phyloP scores from a whole-genome alignment of 2,329 filamentous ascomycete genomes.

The Exophiala calicioides region DNA sequence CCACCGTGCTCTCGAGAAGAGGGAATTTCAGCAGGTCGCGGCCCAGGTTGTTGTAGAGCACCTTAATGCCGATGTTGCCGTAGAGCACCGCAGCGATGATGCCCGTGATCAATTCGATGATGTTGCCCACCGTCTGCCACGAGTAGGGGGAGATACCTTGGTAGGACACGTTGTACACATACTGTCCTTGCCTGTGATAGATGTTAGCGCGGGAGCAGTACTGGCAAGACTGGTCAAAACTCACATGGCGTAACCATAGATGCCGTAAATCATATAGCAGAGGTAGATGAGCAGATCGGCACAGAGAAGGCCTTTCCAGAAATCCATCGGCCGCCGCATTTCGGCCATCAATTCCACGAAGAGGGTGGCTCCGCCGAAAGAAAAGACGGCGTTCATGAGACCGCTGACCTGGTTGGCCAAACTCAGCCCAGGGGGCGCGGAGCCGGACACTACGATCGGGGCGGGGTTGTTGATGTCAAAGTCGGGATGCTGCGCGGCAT shows the following conservation, averaged over 20 bases:
- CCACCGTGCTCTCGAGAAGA: slow-evolving; percentile 14
- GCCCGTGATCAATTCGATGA: slow-evolving; percentile 41
- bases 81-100: slow-evolving; percentile 44
- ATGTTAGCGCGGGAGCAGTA: too few relatives aligned
- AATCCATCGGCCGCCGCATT: slow-evolving; percentile 52
- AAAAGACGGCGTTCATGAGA: slow-evolving; percentile 57
- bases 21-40: slow-evolving; percentile 24
- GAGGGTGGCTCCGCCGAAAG: slow-evolving; percentile 61
- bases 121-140: slow-evolving; percentile 46
- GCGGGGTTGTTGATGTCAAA: slow-evolving; percentile 46
- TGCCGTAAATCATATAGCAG: slow-evolving; percentile 51
- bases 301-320: slow-evolving; percentile 50
- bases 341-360: slow-evolving; percentile 61
- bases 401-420: slow-evolving; percentile 53
- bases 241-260: slow-evolving; percentile 50
- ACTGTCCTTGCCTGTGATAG: slow-evolving; percentile 56
- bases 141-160: slow-evolving; percentile 44
- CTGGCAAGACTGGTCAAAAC: too few relatives aligned
- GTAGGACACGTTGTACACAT: slow-evolving; percentile 43
- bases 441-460: slow-evolving; percentile 35
- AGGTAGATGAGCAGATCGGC: slow-evolving; percentile 52
- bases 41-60: slow-evolving; percentile 25
- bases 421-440: slow-evolving; percentile 35
- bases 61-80: slow-evolving; percentile 45
- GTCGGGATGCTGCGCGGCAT: slow-evolving; percentile 37